Evolutionary conservation across 768 basidiomycete species (phyloP), one percentile per base, ranked within the genome.

Genomic region (Podaxis rugospora): DNA sequence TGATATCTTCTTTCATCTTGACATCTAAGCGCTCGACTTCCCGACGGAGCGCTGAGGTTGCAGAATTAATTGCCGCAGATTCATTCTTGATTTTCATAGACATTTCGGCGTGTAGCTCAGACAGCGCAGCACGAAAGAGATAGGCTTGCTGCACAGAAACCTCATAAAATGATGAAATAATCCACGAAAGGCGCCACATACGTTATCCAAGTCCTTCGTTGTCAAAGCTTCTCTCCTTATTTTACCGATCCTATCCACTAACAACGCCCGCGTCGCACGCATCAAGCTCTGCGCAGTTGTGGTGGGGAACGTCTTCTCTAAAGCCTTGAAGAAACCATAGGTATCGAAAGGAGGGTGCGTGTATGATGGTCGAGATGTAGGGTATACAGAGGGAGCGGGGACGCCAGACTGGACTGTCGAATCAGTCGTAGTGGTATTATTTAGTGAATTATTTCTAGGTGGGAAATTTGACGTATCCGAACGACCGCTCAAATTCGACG

Each of bases 1-100:
- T 86, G 23, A 98, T 75, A 64, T 95, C 93, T 72, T 97, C 94
- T 75, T 95, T 96, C 86, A 99, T 90, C 75, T 92, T 95, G 44
- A 89, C 87, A 66, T 89, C 86, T 50, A 98, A 73, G 2, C 80
- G 75, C 68, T 99, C 96, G 13, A 94, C 87, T 47, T 98, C 97
- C 63, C 93, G 78, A 62, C 94, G 83, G 16, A 96, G 80, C 3
- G 88, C 85, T n/a, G 85, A 75, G 2, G 88, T 86, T 39, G 89
- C 78, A 0, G 92, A 80, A n/a, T 87, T 81, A 61, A 98, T 84
- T n/a, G 89, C 79, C 11, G 92, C 85, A 42, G 85, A 87, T 67
- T 96, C 95, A 65, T 93, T 97, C 62, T 90, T 84, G 3, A 90
- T 88, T 54, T 83, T 84, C 67, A 93, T 84, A 3, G 89, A 87